Evolutionary conservation across 768 basidiomycete genomes (phyloP).

Genomic region (Mrakia blollopis): DNA sequence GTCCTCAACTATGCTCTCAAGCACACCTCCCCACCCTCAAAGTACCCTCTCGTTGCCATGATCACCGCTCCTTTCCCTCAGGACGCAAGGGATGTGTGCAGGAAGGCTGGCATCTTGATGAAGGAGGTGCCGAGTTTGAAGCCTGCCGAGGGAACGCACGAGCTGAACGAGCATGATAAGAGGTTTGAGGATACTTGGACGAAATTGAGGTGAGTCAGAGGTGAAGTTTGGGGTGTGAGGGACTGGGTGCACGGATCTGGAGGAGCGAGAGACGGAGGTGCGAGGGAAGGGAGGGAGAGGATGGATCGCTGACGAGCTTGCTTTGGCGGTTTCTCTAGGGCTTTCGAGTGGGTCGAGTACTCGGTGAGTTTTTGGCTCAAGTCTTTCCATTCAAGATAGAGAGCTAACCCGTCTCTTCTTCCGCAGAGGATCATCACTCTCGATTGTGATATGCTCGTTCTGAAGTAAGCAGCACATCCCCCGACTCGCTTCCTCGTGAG

Average conservation of each 20-base stretch:
- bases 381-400: too few species aligned
- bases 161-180: constrained; percentile 26
- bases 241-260: too few species aligned
- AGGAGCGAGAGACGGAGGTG: not conserved
- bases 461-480: constrained; percentile 40
- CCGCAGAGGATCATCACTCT: constrained; percentile 59
- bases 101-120: constrained; percentile 28
- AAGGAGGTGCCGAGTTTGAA: constrained; percentile 32
- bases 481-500: too few species aligned
- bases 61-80: constrained; percentile 29
- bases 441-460: constrained; percentile 83
- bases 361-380: constrained; percentile 20
- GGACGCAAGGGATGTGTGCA: constrained; percentile 23
- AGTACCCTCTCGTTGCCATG: constrained; percentile 32
- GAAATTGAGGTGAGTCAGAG: constrained; percentile 20
- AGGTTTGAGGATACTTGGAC: constrained; percentile 33
- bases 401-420: not conserved
- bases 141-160: constrained; percentile 25
- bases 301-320: not conserved
- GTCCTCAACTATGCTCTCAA: constrained; percentile 30
- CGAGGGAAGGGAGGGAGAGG: not conserved
- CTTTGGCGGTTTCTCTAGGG: not conserved
- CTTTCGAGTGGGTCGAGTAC: constrained; percentile 33
- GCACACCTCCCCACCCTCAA: constrained; percentile 22
- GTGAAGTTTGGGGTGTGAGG: not conserved